A percentile compares a stretch with the other conserved stretches of the same genome.
Conservation (phyloP, 2,329 filamentous ascomycete species). For the Colletotrichum navitas region DNA sequence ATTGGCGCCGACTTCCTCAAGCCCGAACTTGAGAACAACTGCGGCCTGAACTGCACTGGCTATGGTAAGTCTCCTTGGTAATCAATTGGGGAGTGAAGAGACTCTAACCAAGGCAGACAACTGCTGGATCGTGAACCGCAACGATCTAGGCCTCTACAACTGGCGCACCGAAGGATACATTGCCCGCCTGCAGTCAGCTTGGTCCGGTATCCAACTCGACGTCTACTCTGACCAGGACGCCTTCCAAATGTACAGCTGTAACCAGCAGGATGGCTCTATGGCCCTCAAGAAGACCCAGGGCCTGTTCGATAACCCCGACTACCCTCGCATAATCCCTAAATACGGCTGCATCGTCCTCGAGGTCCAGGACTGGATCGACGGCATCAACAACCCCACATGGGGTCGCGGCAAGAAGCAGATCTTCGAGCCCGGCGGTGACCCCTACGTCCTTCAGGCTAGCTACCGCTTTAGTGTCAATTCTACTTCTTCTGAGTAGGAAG, state of each 20-base stretch:
- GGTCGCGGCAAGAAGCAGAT: conserved; percentile 73
- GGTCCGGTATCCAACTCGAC: conserved; percentile 87
- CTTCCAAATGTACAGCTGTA: conserved; percentile 90
- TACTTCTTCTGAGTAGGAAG: conserved; percentile 13
- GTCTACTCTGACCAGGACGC: conserved; percentile 87
- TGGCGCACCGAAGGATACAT: conserved; percentile 72
- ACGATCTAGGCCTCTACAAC: conserved; percentile 67
- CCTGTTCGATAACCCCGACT: conserved; percentile 63
- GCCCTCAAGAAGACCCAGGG: conserved; percentile 80
- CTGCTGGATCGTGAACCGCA: conserved; percentile 77
- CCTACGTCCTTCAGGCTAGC: conserved; percentile 72
- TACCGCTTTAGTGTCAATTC: conserved; percentile 69
- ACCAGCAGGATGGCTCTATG: conserved; percentile 77
- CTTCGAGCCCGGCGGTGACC: conserved; percentile 69
- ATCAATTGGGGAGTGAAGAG: not conserved
- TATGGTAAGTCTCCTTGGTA: conserved; percentile 71
- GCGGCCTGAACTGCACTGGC: conserved; percentile 84
- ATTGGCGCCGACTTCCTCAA: conserved; percentile 77
- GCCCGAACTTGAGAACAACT: conserved; percentile 76
- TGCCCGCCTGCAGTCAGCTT: conserved; percentile 77
- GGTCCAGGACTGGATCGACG: conserved; percentile 94
- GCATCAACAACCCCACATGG: conserved; percentile 93
- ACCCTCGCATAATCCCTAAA: conserved; percentile 74
- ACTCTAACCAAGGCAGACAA: conserved; percentile 61
- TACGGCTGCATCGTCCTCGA: conserved; percentile 92